Evolutionary conservation across 768 basidiomycete genomes (phyloP).

Genomic region (Russula compacta): DNA sequence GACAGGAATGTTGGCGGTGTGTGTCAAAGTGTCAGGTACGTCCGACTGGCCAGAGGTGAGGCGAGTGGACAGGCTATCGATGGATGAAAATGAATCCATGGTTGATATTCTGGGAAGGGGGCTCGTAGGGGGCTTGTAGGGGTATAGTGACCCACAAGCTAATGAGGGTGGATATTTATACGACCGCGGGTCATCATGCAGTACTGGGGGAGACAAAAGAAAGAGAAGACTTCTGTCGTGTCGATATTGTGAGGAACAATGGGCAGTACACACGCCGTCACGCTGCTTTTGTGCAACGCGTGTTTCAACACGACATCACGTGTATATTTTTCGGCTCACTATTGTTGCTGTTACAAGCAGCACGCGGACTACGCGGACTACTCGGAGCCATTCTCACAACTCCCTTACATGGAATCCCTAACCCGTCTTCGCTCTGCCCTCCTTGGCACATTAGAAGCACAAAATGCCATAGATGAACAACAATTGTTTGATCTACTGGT

Average conservation of each 20-base stretch:
- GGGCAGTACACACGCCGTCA: no score
- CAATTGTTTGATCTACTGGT: conserved; percentile 70
- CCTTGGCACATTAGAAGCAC: conserved; percentile 37
- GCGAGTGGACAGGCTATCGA: not conserved
- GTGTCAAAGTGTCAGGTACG: not conserved
- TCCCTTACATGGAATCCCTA: conserved; percentile 46
- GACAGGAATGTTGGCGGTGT: not conserved
- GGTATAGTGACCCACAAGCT: not conserved
- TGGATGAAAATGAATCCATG: not conserved
- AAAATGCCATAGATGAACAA: conserved; percentile 49
- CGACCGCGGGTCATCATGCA: not conserved
- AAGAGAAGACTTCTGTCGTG: no score
- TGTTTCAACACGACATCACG: no score
- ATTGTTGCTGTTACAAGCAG: no score
- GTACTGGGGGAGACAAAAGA: no score
- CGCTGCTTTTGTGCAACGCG: no score
- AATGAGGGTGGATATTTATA: not conserved
- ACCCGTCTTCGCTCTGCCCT: conserved; percentile 47
- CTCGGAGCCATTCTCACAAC: not conserved
- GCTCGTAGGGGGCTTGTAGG: not conserved
- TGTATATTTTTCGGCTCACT: no score
- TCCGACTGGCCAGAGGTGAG: not conserved
- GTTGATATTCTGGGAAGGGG: not conserved
- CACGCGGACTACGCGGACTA: no score
- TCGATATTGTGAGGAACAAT: no score